Conservation (phyloP, 78 protist species). For the Paratrimastix pyriformis region DNA sequence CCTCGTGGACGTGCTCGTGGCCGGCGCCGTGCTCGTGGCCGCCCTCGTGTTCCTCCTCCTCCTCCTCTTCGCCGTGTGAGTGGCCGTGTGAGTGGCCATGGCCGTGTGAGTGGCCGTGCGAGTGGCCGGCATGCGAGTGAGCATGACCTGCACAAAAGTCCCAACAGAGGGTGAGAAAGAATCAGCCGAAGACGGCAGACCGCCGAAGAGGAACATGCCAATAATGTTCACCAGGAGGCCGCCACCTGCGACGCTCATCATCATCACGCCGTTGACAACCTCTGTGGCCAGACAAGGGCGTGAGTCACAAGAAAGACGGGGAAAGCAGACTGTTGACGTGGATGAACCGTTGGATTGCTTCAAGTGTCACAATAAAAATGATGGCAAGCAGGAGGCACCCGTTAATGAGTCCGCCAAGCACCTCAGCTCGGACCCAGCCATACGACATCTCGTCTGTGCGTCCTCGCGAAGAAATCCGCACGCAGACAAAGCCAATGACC, state of each 20-base stretch:
- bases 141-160: conserved; percentile 5
- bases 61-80: conserved; percentile 45
- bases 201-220: conserved; percentile 50
- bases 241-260: conserved; percentile 54
- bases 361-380: conserved; percentile 49
- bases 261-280: conserved; percentile 14
- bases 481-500: conserved; percentile 36
- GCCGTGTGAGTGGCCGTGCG: background rate
- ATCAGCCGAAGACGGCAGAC: too few species aligned
- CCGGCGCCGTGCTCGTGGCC: too few species aligned
- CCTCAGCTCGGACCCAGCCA: conserved; percentile 73
- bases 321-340: background rate
- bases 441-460: conserved; percentile 40
- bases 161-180: too few species aligned
- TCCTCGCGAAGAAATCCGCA: conserved; percentile 7
- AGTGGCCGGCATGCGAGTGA: conserved; percentile 22
- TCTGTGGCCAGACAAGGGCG: background rate
- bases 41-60: too few species aligned
- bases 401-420: conserved; percentile 75
- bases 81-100: conserved; percentile 39
- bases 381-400: conserved; percentile 62
- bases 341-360: conserved; percentile 54
- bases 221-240: conserved; percentile 56
- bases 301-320: background rate
- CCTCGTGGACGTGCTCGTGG: background rate